These are phyloP conservation scores for Agapanthus africanus DNA, from an alignment of 106 monocot genomes.

Conservation along the genomic window DNA sequence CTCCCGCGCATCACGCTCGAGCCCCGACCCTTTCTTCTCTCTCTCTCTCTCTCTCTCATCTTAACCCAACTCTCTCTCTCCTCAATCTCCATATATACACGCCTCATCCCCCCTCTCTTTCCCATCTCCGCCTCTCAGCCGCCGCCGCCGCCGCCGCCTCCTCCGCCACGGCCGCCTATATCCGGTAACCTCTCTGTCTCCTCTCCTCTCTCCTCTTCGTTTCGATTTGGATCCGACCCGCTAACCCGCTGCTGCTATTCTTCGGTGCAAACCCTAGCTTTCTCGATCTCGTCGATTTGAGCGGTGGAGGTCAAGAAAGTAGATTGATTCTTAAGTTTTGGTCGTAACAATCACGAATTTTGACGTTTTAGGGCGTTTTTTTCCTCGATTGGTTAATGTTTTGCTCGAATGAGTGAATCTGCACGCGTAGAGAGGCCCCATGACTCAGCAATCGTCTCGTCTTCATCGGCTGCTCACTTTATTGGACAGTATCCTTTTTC, in stretches of 20 bases:
- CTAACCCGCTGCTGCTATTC: background rate
- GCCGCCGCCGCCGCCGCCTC: background rate
- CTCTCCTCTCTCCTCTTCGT: too few relatives aligned
- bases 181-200: background rate
- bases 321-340: too few relatives aligned
- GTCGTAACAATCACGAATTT: too few relatives aligned
- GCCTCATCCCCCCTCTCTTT: background rate
- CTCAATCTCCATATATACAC: background rate
- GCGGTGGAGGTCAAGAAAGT: too few relatives aligned
- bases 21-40: background rate
- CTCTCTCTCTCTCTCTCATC: background rate
- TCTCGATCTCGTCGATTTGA: background rate
- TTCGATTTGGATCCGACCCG: background rate
- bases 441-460: constrained; percentile 95
- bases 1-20: background rate
- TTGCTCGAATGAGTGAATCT: constrained; percentile 50
- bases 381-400: background rate
- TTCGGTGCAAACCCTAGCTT: background rate
- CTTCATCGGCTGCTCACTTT: constrained; percentile 90
- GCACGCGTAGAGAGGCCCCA: constrained; percentile 21
- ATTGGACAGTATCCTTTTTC: constrained; percentile 87
- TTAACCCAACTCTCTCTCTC: background rate
- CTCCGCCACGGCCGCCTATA: background rate
- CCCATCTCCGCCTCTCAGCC: background rate
- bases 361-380: background rate